Base-by-base conservation (phyloP, 768 basidiomycete genomes). In the Kwoniella bestiolae region DNA sequence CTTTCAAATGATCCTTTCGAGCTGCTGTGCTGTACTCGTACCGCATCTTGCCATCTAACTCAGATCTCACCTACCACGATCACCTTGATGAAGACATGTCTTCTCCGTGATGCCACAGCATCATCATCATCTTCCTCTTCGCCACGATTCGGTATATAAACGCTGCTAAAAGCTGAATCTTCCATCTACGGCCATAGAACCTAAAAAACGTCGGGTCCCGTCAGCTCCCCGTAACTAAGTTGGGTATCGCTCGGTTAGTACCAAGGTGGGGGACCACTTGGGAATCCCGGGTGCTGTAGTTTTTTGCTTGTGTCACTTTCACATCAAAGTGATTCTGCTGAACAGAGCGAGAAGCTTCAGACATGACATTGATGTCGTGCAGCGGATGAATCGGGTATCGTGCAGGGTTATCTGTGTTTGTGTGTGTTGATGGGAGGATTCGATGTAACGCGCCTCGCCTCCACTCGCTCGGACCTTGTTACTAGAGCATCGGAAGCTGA, bases 201-300 rank as follows among this genome's bases (percentile, higher is more conserved):
- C 25, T 6, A 59, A 1, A 59, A 59, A 59, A 28, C 57, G 16
- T 18, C 45, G 25, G n/a, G 21, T 59, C 57, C 45, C 57, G 57
- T 59, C 57, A 16, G 56, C 32, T 57, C 41, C 28, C 12, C n/a
- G 41, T 21, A 57, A 25, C 25, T 57, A 57, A 57, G 56, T 18
- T 57, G 56, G 34, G 35, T 57, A 57, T 57, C 57, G 57, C 57
- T 59, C 57, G 57, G 57, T 59, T 59, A 59, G 57, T 59, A 59
- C 57, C 57, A 59, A 59, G 57, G 57, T 59, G 57, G 57, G 57
- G 57, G 57, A 59, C 57, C 57, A 59, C 57, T 59, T 59, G 57
- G 57, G 57, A 49, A 59, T 59, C 57, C 57, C 57, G 57, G 57
- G 57, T 59, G 57, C 57, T 59, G 57, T 59, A 59, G 57, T 59